Evolutionary conservation across 345 rosid genomes (phyloP), one percentile per base, ranked within the genome.

Genomic region (Odontarrhena argentea): DNA sequence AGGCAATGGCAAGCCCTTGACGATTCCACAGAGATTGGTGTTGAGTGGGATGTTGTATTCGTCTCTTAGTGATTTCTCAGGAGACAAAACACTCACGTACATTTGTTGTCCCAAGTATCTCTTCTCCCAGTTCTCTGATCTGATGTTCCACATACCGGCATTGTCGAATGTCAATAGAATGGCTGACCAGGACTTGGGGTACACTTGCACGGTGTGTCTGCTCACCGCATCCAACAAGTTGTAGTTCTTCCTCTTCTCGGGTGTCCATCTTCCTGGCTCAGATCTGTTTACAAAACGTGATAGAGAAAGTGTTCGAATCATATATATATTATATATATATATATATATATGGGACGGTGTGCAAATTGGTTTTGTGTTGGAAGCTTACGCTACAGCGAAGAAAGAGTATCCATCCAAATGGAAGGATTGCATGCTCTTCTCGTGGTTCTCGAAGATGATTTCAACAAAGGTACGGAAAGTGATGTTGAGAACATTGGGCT

Each of bases 121-220:
- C 45, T 77, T 84, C 76, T 89, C 96, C 76, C 81, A 63, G 57
- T 75, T 54, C 67, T 89, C 89, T 0, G 98, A 89, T 66, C 95
- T 83, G 37, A 92, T 26, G 81, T 87, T 92, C 98, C 98, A 92
- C 98, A 92, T 92, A 34, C 98, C 98, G 1, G 88, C 85, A 7
- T 92, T 92, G 82, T 92, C 98, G 63, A 92, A 85, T 3, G 98
- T 85, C 81, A 89, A 59, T 10, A 88, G 42, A 49, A 92, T 82
- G 1, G 98, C 98, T 1, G 95, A 82, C 98, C 98, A 88, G 0
- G 94, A 88, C 24, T 88, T 82, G 0, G 96, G 97, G 81, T 67
- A 88, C 38, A 91, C 96, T 69, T 91, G 97, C 41, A 91, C 57
- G 0, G 96, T 91, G 71, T 86, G 87, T 71, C 97, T 75, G 89